A percentile compares a stretch with the other conserved stretches of the same genome.
Evolutionary conservation across 2,329 filamentous ascomycete species (phyloP).

Genomic region (Cryphonectria radicalis): DNA sequence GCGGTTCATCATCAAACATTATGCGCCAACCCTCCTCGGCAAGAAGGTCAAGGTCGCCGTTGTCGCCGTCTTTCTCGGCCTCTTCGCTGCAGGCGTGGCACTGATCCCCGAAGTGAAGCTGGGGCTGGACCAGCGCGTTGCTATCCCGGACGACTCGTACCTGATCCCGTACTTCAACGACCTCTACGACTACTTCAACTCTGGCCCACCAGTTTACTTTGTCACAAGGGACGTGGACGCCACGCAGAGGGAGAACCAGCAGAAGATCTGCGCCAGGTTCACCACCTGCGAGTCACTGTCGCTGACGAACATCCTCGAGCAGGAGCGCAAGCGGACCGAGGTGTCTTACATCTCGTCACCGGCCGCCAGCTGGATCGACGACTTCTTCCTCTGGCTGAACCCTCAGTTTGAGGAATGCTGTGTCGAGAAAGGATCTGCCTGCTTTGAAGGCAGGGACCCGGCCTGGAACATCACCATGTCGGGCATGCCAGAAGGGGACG

Average conservation of each 20-base stretch:
- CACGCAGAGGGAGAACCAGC: conserved; percentile 76
- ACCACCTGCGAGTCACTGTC: conserved; percentile 85
- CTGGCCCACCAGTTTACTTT: conserved; percentile 94
- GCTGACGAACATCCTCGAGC: conserved; percentile 86
- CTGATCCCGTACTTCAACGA: conserved; percentile 97
- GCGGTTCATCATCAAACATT: conserved; percentile 85
- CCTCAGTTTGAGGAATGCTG: conserved; percentile 77
- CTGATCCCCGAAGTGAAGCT: conserved; percentile 83
- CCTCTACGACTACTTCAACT: conserved; percentile 87
- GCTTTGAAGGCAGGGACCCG: conserved; percentile 77
- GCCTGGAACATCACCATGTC: conserved; percentile 87
- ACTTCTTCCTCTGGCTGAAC: conserved; percentile 97
- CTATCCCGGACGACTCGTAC: conserved; percentile 91
- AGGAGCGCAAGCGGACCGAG: conserved; percentile 87
- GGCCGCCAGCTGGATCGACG: conserved; percentile 94
- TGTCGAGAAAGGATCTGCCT: conserved; percentile 70
- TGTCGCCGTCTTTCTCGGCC: conserved; percentile 79
- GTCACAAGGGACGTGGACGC: conserved; percentile 82
- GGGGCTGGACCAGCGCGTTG: conserved; percentile 91
- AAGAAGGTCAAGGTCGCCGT: conserved; percentile 80
- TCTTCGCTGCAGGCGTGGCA: conserved; percentile 85
- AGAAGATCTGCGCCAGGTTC: conserved; percentile 87
- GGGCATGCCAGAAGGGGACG: conserved; percentile 92
- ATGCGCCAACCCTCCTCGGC: conserved; percentile 80
- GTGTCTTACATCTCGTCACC: conserved; percentile 87